Base-by-base conservation (phyloP, 2,329 filamentous ascomycete species). In the Diaporthe citri region DNA sequence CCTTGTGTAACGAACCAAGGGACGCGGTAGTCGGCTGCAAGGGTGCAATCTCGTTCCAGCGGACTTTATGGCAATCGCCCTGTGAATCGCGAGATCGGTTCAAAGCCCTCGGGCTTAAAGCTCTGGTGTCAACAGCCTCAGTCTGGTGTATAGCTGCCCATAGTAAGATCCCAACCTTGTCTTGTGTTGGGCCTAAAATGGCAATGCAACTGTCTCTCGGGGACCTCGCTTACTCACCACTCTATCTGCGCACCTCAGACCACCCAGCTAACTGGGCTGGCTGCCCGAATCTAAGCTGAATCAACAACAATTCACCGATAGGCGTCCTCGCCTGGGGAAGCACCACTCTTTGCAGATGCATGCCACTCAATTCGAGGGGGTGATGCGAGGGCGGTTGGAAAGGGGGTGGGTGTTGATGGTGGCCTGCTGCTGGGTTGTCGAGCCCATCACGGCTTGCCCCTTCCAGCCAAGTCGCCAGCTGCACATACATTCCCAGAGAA, bases 191-290 rank as follows among this genome's bases (percentile, higher is more conserved):
- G 41, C 55, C 57, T n/a, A 43, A n/a, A 46, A 22, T 20, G 34
- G 46, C 20, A 48, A 69, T 34, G 46, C 64, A 55, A 41, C 64
- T 52, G 64, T 52, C 64, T 69, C 56, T 52, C 46, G 31, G 70
- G 56, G 36, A 55, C 57, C 28, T 72, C 57, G 57, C 71, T 72
- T 72, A 72, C 71, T 72, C 71, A 72, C 46, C 71, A 72, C 71
- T 55, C 57, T 72, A 72, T 64, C 34, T 64, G 43, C 22, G 22
- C 34, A 59, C 36, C 34, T 39, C 51, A 52, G 36, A 25, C 36
- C 57, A 25, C 8, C 13, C 12, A 31, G 57, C 46, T 60, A 55
- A 48, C 70, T 55, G 46, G 46, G 22, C 31, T 67, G 64, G 46
- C 46, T 43, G 25, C 59, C 46, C 41, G 43, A 28, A 12, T 22